phyloP scores from a whole-genome alignment of 1,139 yeast genomes.

The Lipomyces yarrowii region DNA sequence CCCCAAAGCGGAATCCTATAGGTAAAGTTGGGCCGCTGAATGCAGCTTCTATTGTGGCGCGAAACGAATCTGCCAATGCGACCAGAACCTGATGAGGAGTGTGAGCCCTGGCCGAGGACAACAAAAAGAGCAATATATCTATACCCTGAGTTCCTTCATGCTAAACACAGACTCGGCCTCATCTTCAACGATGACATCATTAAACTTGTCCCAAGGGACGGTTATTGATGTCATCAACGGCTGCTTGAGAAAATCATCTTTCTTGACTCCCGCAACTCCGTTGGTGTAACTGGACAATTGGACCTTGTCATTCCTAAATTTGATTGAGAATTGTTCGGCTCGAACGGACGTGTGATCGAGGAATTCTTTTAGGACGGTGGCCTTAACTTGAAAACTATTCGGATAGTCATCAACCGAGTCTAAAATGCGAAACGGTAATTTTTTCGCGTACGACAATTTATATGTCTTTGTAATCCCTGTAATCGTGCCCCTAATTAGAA shows the following conservation, averaged over 20 bases:
- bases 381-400: constrained; percentile 36
- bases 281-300: constrained; percentile 39
- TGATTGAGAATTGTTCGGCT: constrained; percentile 40
- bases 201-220: constrained; percentile 36
- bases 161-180: constrained; percentile 36
- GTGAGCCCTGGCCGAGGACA: background rate
- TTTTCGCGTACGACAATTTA: constrained; percentile 36
- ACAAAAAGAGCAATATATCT: constrained; percentile 7
- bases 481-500: background rate
- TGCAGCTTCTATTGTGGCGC: constrained; percentile 31
- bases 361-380: constrained; percentile 35
- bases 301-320: constrained; percentile 32
- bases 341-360: constrained; percentile 39
- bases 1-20: constrained; percentile 32
- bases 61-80: constrained; percentile 34
- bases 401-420: constrained; percentile 34
- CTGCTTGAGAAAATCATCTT: constrained; percentile 38
- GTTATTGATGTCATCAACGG: constrained; percentile 39
- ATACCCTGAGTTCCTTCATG: constrained; percentile 39
- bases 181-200: constrained; percentile 33
- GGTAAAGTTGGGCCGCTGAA: constrained; percentile 38
- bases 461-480: constrained; percentile 38
- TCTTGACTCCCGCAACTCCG: constrained; percentile 32
- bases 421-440: constrained; percentile 32
- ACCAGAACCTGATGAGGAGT: constrained; percentile 27